Evolutionary conservation across 768 basidiomycete genomes (phyloP).

Genomic region (Amanita pseudoporphyria): DNA sequence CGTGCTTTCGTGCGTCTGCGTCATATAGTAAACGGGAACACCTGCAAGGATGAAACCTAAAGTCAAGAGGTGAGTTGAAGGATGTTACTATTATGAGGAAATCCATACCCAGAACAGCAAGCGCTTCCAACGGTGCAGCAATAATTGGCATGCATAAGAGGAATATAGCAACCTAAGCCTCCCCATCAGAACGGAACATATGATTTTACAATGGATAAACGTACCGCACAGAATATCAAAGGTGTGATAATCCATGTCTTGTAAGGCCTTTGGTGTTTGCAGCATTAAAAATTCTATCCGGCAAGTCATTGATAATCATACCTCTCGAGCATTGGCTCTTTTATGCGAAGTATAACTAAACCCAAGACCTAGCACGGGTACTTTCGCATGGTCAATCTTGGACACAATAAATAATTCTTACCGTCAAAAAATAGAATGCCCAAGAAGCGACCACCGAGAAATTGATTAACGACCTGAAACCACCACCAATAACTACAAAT

Average conservation of each 20-base stretch:
- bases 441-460: conserved; percentile 83
- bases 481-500: conserved; percentile 82
- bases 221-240: conserved; percentile 76
- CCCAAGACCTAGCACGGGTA: conserved; percentile 70
- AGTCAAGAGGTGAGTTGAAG: conserved; percentile 4
- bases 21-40: conserved; percentile 76
- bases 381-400: neutral
- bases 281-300: neutral
- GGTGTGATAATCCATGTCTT: conserved; percentile 90
- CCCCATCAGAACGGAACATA: neutral
- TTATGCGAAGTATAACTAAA: conserved; percentile 76
- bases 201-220: conserved; percentile 16
- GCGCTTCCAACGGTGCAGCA: conserved; percentile 83
- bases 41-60: conserved; percentile 72
- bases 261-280: conserved; percentile 60
- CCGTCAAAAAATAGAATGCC: conserved; percentile 84
- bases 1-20: conserved; percentile 39
- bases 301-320: conserved; percentile 14
- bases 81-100: neutral
- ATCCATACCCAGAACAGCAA: conserved; percentile 72
- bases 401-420: conserved; percentile 22
- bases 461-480: conserved; percentile 82
- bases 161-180: conserved; percentile 69
- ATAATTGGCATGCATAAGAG: conserved; percentile 90
- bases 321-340: conserved; percentile 86